phyloP scores from a whole-genome alignment of 495 filamentous ascomycete species.

The Podospora pseudocomata region DNA sequence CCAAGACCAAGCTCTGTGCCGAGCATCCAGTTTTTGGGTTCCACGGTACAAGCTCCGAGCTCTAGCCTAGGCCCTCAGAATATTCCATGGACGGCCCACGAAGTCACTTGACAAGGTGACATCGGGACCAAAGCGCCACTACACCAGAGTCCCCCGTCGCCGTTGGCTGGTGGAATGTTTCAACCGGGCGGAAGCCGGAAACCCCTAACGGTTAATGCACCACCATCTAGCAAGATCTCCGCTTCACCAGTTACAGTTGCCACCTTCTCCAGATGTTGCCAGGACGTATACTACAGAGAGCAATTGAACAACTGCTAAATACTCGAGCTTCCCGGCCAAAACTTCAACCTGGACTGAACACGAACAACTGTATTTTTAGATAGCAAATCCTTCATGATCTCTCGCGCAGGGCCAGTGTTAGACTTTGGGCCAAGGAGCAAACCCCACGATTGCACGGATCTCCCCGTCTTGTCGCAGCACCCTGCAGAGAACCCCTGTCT shows the following conservation, averaged over 20 bases:
- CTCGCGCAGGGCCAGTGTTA: background rate
- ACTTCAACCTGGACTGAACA: background rate
- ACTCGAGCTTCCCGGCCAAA: background rate
- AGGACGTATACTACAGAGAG: background rate
- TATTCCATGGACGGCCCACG: slow-evolving; percentile 16
- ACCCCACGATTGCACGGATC: slow-evolving; percentile 12
- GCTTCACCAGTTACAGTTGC: slow-evolving; percentile 19
- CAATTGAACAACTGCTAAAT: too few relatives aligned
- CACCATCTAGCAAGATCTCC: slow-evolving; percentile 22
- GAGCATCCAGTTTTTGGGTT: background rate
- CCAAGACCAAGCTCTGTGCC: background rate
- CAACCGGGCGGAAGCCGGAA: slow-evolving; percentile 19
- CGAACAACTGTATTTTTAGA: background rate
- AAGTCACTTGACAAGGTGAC: background rate
- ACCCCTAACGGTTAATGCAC: slow-evolving; percentile 19
- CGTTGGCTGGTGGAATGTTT: slow-evolving; percentile 23
- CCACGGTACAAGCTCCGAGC: background rate
- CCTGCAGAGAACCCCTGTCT: slow-evolving; percentile 3
- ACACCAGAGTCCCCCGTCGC: background rate
- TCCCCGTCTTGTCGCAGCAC: background rate
- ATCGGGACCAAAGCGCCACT: slow-evolving; percentile 12
- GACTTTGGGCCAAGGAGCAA: background rate
- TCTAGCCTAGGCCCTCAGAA: background rate
- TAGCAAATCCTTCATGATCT: background rate
- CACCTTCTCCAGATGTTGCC: background rate